Percentiles rank a stretch among this genome's conserved stretches.
phyloP scores from a whole-genome alignment of 805 yeast species.

The Nakazawaea wyomingensis region DNA sequence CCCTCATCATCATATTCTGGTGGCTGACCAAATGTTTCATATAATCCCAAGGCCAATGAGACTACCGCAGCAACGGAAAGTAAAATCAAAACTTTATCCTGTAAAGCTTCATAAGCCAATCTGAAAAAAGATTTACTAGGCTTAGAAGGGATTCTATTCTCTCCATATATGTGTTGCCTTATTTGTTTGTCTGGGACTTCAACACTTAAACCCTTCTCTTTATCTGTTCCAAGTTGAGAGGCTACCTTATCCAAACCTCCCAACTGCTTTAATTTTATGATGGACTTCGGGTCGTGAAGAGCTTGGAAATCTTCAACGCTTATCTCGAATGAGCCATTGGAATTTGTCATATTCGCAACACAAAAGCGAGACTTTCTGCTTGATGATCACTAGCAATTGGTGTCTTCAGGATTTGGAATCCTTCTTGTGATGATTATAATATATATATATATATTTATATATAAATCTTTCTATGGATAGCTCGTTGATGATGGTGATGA shows the following conservation, averaged over 20 bases:
- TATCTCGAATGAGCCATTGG: constrained; percentile 16
- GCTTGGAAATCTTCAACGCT: constrained; percentile 33
- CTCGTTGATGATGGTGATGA: too few relatives aligned
- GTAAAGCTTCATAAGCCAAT: constrained; percentile 77
- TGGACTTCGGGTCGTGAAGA: constrained; percentile 61
- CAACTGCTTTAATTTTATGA: constrained; percentile 32
- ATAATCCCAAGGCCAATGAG: constrained; percentile 85
- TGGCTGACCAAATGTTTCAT: constrained; percentile 86
- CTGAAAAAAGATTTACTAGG: constrained; percentile 61
- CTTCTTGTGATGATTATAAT: not conserved
- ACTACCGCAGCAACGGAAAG: constrained; percentile 82
- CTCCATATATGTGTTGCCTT: constrained; percentile 55
- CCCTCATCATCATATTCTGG: constrained; percentile 77
- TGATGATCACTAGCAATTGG: not conserved
- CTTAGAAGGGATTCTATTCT: constrained; percentile 66
- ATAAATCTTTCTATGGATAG: too few relatives aligned
- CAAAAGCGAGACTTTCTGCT: too few relatives aligned
- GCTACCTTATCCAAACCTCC: constrained; percentile 40
- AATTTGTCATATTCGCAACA: not conserved
- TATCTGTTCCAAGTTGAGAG: constrained; percentile 30
- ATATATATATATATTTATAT: too few relatives aligned
- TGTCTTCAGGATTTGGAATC: too few relatives aligned
- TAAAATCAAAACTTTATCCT: constrained; percentile 85
- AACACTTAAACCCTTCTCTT: constrained; percentile 35
- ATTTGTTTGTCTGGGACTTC: constrained; percentile 25